Percentiles rank a stretch among this genome's conserved stretches.
phyloP scores from a whole-genome alignment of 352 stramenopile species.

The Globisporangium echinulatum region DNA sequence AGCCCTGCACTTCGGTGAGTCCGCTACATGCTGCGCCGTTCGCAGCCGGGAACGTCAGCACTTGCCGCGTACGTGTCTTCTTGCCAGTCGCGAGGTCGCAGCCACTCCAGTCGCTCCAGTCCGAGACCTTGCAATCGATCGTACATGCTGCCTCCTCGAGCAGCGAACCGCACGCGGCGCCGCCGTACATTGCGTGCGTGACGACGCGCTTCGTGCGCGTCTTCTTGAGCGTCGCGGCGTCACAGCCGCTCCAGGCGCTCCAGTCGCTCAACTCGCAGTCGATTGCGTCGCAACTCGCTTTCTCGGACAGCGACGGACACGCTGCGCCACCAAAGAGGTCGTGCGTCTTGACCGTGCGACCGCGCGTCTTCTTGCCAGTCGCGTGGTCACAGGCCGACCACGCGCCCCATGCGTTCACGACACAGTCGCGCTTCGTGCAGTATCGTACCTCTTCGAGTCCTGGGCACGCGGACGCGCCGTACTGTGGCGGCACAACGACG shows the following conservation, averaged over 20 bases:
- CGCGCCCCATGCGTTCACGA: constrained; percentile 31
- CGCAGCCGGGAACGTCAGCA: constrained; percentile 22
- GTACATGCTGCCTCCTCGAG: constrained; percentile 25
- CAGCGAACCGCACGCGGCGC: constrained; percentile 18
- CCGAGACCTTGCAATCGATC: constrained; percentile 37
- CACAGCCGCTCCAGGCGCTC: constrained; percentile 41
- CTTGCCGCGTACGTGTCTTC: constrained; percentile 33
- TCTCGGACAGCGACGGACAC: constrained; percentile 19
- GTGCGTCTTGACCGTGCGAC: constrained; percentile 27
- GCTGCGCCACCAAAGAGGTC: constrained; percentile 22
- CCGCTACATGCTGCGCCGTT: constrained; percentile 21
- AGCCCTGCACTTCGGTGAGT: constrained; percentile 18
- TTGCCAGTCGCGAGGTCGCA: constrained; percentile 40
- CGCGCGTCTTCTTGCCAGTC: constrained; percentile 23
- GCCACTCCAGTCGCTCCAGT: constrained; percentile 39
- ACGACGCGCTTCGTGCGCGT: constrained; percentile 21
- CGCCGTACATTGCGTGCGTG: constrained; percentile 26
- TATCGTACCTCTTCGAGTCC: constrained; percentile 22
- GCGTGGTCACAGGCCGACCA: constrained; percentile 43
- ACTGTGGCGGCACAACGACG: constrained; percentile 25
- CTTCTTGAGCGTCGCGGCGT: constrained; percentile 24
- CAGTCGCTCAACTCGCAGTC: constrained; percentile 45
- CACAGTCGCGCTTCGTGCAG: constrained; percentile 41
- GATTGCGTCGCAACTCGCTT: constrained; percentile 23
- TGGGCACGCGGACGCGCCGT: constrained; percentile 35